Evolutionary conservation across 176 grass and related monocot species (phyloP), one percentile per base, ranked within the genome.

Genomic region (Pontederia crassipes): DNA sequence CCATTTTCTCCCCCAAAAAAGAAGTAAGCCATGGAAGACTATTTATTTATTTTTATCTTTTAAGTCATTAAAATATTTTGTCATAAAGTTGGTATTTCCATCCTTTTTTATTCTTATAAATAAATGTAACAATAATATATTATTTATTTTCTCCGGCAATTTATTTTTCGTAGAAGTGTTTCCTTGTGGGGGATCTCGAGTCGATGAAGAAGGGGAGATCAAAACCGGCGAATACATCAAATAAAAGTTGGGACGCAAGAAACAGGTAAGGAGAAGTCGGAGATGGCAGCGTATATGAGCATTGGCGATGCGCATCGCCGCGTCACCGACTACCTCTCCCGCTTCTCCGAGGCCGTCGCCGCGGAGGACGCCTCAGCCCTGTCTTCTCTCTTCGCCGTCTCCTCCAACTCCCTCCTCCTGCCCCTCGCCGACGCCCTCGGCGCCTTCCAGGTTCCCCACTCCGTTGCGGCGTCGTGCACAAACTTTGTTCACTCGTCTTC

Each of bases 261-360:
- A 40, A 40, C 32, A 40, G 32, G 32, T 40, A 40, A 40, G 32
- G 32, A 40, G 2, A 28, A 54, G 62, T 59, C 53, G 72, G 74
- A 61, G 75, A 87, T 84, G 88, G 88, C 80, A 24, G 64, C 81
- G 28, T 88, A 89, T 65, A 59, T 92, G 51, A 98, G 93, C 77
- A 81, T 81, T 76, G 87, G 87, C 17, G 88, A 98, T 68, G 85
- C 84, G 45, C 93, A 98, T 71, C 88, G 93, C 61, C 88, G 87
- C 52, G 83, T 98, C 67, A 24, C 45, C 2, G 76, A 79, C 13
- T 83, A 92, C 74, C 81, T 92, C 24, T 67, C 82, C 46, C 79
- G 77, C 46, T 75, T 98, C 59, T 71, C 69, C 56, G 71, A 81
- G 27, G 72, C 87, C 49, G 68, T 98, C 67, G 65, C 76, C 6